phyloP scores from a whole-genome alignment of 2,329 filamentous ascomycete species.

The Albifimbria verrucaria region DNA sequence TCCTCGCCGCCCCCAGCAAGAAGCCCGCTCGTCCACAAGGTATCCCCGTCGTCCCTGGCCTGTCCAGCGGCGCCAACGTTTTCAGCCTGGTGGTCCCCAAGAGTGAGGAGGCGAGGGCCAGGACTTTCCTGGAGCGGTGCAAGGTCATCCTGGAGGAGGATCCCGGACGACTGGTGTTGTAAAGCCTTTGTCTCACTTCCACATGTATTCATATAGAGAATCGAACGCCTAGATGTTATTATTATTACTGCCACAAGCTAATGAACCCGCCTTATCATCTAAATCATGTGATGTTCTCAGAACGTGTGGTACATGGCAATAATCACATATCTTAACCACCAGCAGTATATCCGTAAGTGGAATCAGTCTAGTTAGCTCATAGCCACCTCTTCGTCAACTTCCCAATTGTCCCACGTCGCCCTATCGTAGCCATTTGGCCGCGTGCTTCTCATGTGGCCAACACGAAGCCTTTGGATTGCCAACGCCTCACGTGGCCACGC shows the following conservation, averaged over 20 bases:
- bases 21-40: conserved; percentile 20
- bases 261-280: too few species aligned
- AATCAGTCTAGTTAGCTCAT: too few species aligned
- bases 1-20: conserved; percentile 53
- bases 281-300: too few species aligned
- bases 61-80: conserved; percentile 63
- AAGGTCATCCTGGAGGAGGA: conserved; percentile 80
- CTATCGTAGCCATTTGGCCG: background rate
- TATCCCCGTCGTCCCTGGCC: conserved; percentile 37
- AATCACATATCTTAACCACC: too few species aligned
- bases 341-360: too few species aligned
- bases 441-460: background rate
- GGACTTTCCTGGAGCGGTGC: conserved; percentile 79
- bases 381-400: conserved; percentile 1
- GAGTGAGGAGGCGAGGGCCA: conserved; percentile 77
- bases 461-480: background rate
- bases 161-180: conserved; percentile 70
- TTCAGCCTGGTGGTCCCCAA: conserved; percentile 79
- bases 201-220: conserved; percentile 24
- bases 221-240: background rate
- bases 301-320: too few species aligned
- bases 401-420: background rate
- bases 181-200: conserved; percentile 22
- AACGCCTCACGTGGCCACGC: background rate
- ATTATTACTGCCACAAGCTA: too few species aligned